phyloP scores from a whole-genome alignment of 495 filamentous ascomycete species.

The Talaromyces wortmannii region DNA sequence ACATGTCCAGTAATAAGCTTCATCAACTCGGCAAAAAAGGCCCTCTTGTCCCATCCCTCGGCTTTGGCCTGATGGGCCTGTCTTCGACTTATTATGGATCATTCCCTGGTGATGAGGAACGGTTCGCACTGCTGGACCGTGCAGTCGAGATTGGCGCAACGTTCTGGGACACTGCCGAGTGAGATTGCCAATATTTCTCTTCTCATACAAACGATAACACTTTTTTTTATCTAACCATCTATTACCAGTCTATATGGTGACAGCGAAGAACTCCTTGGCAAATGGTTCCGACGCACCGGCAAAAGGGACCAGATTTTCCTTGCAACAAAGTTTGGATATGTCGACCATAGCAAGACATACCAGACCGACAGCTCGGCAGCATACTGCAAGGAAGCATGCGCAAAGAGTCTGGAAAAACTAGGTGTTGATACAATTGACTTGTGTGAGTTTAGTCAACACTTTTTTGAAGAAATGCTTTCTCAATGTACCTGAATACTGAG shows the following conservation, averaged over 20 bases:
- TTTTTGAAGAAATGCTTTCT: background rate
- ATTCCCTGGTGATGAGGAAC: slow-evolving; percentile 31
- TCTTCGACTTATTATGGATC: slow-evolving; percentile 33
- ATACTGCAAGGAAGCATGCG: slow-evolving; percentile 39
- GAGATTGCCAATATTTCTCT: background rate
- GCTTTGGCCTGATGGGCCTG: slow-evolving; percentile 50
- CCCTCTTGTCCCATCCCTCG: slow-evolving; percentile 40
- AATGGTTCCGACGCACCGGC: slow-evolving; percentile 47
- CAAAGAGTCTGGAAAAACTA: slow-evolving; percentile 31
- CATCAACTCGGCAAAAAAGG: slow-evolving; percentile 43
- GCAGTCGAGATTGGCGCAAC: slow-evolving; percentile 32
- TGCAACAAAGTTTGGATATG: slow-evolving; percentile 44
- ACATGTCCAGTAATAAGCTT: background rate
- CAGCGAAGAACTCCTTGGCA: slow-evolving; percentile 45
- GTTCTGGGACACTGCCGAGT: slow-evolving; percentile 30
- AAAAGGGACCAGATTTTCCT: slow-evolving; percentile 50
- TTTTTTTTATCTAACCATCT: no score
- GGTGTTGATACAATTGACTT: slow-evolving; percentile 39
- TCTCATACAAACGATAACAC: no score
- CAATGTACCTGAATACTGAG: background rate
- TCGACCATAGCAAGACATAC: slow-evolving; percentile 13
- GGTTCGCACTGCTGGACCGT: slow-evolving; percentile 43
- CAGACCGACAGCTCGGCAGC: slow-evolving; percentile 28
- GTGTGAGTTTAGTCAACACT: slow-evolving; percentile 16
- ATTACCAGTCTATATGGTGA: slow-evolving; percentile 15